phyloP scores from a whole-genome alignment of 2,329 filamentous ascomycete species.

The Diaporthe capsici region DNA sequence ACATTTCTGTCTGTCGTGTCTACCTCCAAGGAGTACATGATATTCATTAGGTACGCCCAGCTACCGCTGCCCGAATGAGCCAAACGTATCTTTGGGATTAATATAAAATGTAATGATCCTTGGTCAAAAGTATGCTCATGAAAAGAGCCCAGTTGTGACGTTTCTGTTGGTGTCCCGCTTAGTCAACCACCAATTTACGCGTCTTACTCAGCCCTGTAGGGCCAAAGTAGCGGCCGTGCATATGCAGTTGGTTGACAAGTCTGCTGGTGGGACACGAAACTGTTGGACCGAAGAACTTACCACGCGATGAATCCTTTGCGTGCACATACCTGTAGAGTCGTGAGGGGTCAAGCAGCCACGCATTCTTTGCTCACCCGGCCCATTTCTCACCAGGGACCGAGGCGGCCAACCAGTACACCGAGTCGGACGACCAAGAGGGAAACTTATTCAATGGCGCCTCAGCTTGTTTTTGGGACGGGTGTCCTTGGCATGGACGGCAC shows the following conservation, averaged over 20 bases:
- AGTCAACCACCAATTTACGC: neutral
- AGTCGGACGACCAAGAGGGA: neutral
- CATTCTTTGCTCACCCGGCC: neutral
- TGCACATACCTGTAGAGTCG: neutral
- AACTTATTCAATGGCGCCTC: conserved; percentile 44
- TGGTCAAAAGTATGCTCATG: neutral
- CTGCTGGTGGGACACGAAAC: neutral
- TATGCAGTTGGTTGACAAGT: neutral
- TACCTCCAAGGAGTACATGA: neutral
- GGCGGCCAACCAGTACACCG: neutral
- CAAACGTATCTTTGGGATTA: neutral
- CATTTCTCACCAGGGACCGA: neutral
- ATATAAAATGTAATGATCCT: neutral
- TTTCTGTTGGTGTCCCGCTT: neutral
- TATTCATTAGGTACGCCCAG: neutral
- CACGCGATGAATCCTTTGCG: neutral
- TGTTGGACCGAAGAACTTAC: neutral
- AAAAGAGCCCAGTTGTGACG: no score
- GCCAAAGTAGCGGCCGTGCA: neutral
- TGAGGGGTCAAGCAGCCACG: neutral
- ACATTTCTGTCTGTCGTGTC: neutral
- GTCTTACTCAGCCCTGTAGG: neutral
- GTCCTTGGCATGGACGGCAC: conserved; percentile 47
- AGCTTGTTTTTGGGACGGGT: conserved; percentile 49
- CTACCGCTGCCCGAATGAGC: neutral